Evolutionary conservation across 1,284 basidiomycete species (phyloP), one percentile per base, ranked within the genome.

Genomic region (Pterulicium gracile): DNA sequence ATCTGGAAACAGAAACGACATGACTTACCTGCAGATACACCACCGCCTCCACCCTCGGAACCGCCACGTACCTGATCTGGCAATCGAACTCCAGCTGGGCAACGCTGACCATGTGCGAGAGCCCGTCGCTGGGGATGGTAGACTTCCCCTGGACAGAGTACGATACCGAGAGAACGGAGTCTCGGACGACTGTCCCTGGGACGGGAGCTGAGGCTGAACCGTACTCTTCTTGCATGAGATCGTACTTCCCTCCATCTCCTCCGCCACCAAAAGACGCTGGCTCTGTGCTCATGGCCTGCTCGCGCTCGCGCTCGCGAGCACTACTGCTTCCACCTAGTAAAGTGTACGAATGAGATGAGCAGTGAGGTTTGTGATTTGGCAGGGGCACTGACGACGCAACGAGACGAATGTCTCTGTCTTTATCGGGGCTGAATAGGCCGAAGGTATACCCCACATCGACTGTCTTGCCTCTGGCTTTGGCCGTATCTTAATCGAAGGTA

Each of bases 71-170:
- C 24, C 67, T 64, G 27, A 77, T 60, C 24, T 62, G 62, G 1
- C 68, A 62, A 15, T 71, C 61, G 51, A 79, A 73, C 1, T 64
- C 61, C 21, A 79, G 58, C 2, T 69, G 54, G 0, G 75, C 70
- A 44, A 80, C 61, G 10, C 68, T 63, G 3, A 79, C 75, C 45
- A 73, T 72, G 56, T 81, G 77, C 21, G 67, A 64, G 2, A 64
- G 55, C 0, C 70, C 73, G 54, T 78, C 76, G 49, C 68, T 72
- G 0, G 74, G 72, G 45, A 79, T 69, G 15, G 64, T 69, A 0
- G 68, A 67, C 4, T 60, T 52, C 2, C 72, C 74, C 21, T 69
- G 67, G 14, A 79, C 72, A 24, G 62, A 56, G 49, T 72, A 78
- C 0, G 71, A 67, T 13, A 72, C 61, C 1, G 74, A 67, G 15